Evolutionary conservation across 768 basidiomycete species (phyloP).

Genomic region (Lanmaoa pseudosensibilis): DNA sequence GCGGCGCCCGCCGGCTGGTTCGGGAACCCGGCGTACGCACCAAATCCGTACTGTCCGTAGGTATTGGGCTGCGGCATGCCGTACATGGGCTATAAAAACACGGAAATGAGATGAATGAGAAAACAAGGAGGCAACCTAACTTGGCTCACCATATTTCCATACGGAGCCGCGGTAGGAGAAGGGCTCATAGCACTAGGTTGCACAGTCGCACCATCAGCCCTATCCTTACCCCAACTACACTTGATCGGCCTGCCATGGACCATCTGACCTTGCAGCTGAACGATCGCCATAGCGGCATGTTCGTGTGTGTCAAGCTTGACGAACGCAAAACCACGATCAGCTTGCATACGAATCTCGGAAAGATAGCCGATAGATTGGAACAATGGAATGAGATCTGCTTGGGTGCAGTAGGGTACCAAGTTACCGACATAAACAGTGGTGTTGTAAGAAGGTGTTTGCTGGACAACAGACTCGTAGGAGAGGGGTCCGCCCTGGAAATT

Average conservation of each 20-base stretch:
- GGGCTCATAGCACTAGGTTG: constrained; percentile 59
- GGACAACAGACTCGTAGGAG: constrained; percentile 89
- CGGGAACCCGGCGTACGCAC: constrained; percentile 71
- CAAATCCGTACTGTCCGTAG: constrained; percentile 76
- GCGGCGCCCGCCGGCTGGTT: constrained; percentile 55
- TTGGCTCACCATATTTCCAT: constrained; percentile 69
- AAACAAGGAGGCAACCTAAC: neutral
- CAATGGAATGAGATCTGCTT: constrained; percentile 95
- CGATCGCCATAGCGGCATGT: constrained; percentile 97
- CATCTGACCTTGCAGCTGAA: constrained; percentile 94
- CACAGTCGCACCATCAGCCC: constrained; percentile 67
- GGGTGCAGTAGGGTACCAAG: constrained; percentile 94
- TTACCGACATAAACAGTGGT: constrained; percentile 98
- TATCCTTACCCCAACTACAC: constrained; percentile 98
- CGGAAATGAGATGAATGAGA: neutral
- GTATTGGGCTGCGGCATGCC: constrained; percentile 82
- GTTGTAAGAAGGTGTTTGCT: constrained; percentile 93
- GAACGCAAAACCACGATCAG: constrained; percentile 98
- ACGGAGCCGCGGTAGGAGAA: constrained; percentile 59
- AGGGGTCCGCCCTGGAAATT: constrained; percentile 89
- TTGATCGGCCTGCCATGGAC: constrained; percentile 97
- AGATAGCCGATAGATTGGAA: constrained; percentile 99
- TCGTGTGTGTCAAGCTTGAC: constrained; percentile 99
- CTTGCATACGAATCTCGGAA: constrained; percentile 98
- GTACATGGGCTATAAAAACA: constrained; percentile 69